Evolutionary conservation across 164 flowering plant species (phyloP).

Genomic region (Brasenia schreberi): DNA sequence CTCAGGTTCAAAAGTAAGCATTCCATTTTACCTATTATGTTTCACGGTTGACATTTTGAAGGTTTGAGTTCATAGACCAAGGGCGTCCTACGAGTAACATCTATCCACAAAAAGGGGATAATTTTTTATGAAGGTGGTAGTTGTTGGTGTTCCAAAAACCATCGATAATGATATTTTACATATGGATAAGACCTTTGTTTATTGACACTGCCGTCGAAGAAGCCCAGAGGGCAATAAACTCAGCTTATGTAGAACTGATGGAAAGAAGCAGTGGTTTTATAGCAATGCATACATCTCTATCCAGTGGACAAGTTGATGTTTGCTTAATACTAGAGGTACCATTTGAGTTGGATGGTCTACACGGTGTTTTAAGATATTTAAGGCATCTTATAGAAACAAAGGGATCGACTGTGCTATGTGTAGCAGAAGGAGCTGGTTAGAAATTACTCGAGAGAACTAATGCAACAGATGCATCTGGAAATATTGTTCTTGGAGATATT

Average conservation of each 20-base stretch:
- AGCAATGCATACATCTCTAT: conserved; percentile 88
- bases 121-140: conserved; percentile 37
- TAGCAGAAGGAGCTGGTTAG: conserved; percentile 96
- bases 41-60: too few relatives aligned
- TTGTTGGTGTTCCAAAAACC: conserved; percentile 95
- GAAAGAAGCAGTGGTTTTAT: conserved; percentile 94
- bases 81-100: too few relatives aligned
- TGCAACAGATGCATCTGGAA: conserved; percentile 89
- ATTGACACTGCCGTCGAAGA: conserved; percentile 91
- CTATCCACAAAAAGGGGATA: too few relatives aligned
- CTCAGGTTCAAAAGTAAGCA: too few relatives aligned
- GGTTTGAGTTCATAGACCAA: too few relatives aligned
- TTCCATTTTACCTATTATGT: too few relatives aligned
- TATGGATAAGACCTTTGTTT: conserved; percentile 96
- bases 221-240: conserved; percentile 88
- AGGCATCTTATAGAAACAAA: conserved; percentile 64
- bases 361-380: conserved; percentile 54
- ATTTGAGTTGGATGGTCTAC: conserved; percentile 64
- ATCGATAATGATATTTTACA: conserved; percentile 82
- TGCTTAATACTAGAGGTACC: conserved; percentile 93
- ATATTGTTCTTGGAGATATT: conserved; percentile 61
- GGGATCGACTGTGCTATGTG: conserved; percentile 89
- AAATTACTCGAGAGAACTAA: conserved; percentile 61
- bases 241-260: conserved; percentile 94
- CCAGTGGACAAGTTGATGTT: conserved; percentile 90